Percentiles rank a stretch among this genome's conserved stretches.
phyloP scores from a whole-genome alignment of 345 rosid species.

The Psidium friedrichsthalianum region DNA sequence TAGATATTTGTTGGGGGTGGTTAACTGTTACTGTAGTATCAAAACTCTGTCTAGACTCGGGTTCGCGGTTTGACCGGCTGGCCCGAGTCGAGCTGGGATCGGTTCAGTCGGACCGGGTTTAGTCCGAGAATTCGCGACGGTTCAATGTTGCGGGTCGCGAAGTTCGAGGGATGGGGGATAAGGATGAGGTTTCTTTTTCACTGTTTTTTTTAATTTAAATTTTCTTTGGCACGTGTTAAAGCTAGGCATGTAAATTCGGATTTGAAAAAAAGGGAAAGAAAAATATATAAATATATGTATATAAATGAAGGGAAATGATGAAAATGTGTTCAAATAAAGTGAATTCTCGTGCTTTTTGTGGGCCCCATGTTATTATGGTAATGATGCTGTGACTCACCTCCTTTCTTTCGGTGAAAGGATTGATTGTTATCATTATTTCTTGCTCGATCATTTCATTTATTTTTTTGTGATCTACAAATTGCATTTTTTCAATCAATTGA shows the following conservation, averaged over 20 bases:
- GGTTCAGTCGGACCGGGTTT: neutral
- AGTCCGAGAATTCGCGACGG: neutral
- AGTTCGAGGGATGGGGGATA: neutral
- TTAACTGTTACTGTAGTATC: neutral
- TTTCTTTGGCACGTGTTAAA: neutral
- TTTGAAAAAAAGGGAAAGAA: neutral
- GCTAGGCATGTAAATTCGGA: neutral
- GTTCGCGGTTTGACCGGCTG: neutral
- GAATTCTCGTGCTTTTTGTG: neutral
- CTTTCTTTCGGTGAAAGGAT: neutral
- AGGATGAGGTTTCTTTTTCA: neutral
- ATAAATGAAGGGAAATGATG: neutral
- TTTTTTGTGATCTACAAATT: neutral
- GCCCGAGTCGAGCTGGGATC: neutral
- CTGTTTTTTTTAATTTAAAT: neutral
- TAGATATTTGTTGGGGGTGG: neutral
- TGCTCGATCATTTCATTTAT: neutral
- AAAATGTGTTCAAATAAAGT: neutral
- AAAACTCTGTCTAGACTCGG: neutral
- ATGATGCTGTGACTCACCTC: neutral
- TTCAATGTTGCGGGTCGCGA: neutral
- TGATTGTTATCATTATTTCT: fast-evolving
- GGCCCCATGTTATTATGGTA: neutral
- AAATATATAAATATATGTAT: neutral
- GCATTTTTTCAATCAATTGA: neutral